Conservation (phyloP, 2,329 filamentous ascomycete genomes). For the Bipolaris cookei region DNA sequence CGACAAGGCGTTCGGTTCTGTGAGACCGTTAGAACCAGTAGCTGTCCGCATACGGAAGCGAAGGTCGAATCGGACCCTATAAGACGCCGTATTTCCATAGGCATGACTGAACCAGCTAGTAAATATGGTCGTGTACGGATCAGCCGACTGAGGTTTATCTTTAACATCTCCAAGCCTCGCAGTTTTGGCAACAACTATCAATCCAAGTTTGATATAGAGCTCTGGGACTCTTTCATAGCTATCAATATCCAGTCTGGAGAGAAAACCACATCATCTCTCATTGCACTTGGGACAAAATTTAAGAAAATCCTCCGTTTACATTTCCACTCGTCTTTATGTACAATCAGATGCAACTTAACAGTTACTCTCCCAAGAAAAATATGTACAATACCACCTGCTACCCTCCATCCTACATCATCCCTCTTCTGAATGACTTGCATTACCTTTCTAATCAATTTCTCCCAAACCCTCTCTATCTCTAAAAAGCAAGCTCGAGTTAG, state of each 20-base stretch:
- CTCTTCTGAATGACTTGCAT: too few species aligned
- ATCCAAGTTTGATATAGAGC: neutral
- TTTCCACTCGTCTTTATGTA: neutral
- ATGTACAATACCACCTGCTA: neutral
- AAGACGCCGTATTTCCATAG: neutral
- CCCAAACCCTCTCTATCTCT: neutral
- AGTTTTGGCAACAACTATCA: neutral
- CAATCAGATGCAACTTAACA: neutral
- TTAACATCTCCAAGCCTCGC: too few species aligned
- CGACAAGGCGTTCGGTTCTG: slow-evolving; percentile 27
- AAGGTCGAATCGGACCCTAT: neutral
- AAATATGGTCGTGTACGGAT: neutral
- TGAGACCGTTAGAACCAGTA: slow-evolving; percentile 29
- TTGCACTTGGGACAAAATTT: neutral
- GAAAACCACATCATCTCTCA: neutral
- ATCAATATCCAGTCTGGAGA: neutral
- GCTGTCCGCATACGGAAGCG: slow-evolving; percentile 38
- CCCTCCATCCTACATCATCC: neutral
- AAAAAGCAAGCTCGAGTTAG: neutral
- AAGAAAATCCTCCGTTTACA: neutral
- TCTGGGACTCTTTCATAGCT: neutral
- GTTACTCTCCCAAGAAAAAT: neutral
- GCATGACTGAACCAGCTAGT: neutral
- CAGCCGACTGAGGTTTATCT: neutral
- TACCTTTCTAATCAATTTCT: neutral